Evolutionary conservation across 192 early-diverging fungal species (phyloP), one percentile per base, ranked within the genome.

Genomic region (Coemansia sp.): DNA sequence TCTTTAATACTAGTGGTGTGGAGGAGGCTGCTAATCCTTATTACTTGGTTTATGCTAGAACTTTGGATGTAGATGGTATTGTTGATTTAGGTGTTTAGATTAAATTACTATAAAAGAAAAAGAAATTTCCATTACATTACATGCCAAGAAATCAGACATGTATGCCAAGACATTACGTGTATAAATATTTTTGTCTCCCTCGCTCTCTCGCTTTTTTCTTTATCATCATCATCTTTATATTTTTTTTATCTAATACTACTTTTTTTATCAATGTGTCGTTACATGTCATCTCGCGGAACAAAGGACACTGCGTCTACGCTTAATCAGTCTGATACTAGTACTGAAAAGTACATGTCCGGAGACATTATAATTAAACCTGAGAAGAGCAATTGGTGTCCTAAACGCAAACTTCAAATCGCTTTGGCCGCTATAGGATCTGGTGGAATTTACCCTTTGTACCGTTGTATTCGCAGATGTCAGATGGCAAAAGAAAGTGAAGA

Each of bases 41-140:
- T 62, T 89, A 88, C 65, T 77, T 92, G 52, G 89, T 93, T 3
- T 93, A 90, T 78, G 88, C 90, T 4, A 79, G 85, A 10, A 30
- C 68, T 3, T 6, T 10, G 5, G 74, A 74, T 6, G 14, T 80
- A 1, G 67, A 66, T 16, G 50, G 38, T 1, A 69, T 60, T 17
- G 76, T 63, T 37, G 63, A 69, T 26, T 57, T 77, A 43, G 63
- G 67, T 17, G 43, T 78, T 14, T 78, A 58, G 62, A 23, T 30
- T 1, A 26, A 26, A 26, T 26, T 26, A 26, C 2, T 1, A 26
- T n/a, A 19, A 10, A 49, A 3, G 40, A 14, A 13, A 26, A 26
- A 26, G 26, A 26, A 26, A 26, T 26, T 26, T 64, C 50, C 43
- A 30, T 37, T 6, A 37, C n/a, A 50, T 2, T 32, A 11, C 26